Percentiles rank a stretch among this genome's conserved stretches.
Conservation (phyloP, 257 asterid genomes). For the Lycium ferocissimum region DNA sequence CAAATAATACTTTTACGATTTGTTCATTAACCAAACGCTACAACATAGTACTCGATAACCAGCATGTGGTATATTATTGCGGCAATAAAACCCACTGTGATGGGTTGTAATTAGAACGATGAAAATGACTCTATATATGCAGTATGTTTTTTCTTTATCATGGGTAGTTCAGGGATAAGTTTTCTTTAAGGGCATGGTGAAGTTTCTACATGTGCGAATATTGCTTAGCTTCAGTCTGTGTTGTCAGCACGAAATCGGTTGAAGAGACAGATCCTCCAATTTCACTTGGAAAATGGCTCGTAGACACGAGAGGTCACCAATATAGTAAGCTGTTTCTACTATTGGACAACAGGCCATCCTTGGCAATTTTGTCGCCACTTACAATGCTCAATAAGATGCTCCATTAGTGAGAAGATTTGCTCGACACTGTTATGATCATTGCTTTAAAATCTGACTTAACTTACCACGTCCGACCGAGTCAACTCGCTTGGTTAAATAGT, state of each 20-base stretch:
- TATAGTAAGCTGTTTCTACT: neutral
- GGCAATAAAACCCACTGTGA: neutral
- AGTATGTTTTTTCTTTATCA: neutral
- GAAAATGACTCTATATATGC: conserved; percentile 5
- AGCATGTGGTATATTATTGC: neutral
- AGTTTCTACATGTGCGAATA: neutral
- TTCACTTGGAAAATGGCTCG: conserved; percentile 3
- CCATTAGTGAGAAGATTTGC: neutral
- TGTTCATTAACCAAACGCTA: neutral
- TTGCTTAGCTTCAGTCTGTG: neutral
- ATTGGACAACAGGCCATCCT: conserved; percentile 24
- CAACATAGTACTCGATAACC: neutral
- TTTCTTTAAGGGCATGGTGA: neutral
- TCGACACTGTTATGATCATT: neutral
- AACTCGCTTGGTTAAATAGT: neutral
- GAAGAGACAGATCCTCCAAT: neutral
- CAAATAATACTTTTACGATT: neutral
- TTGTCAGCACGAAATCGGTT: conserved; percentile 21
- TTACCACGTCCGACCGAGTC: neutral
- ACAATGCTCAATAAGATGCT: conserved; percentile 17
- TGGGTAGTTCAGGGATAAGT: conserved; percentile 10
- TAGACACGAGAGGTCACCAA: neutral
- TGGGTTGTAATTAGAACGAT: neutral
- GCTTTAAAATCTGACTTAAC: conserved; percentile 1
- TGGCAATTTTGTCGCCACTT: conserved; percentile 8